Evolutionary conservation across 306 rosid genomes (phyloP).

Genomic region (Crotalaria pallida): DNA sequence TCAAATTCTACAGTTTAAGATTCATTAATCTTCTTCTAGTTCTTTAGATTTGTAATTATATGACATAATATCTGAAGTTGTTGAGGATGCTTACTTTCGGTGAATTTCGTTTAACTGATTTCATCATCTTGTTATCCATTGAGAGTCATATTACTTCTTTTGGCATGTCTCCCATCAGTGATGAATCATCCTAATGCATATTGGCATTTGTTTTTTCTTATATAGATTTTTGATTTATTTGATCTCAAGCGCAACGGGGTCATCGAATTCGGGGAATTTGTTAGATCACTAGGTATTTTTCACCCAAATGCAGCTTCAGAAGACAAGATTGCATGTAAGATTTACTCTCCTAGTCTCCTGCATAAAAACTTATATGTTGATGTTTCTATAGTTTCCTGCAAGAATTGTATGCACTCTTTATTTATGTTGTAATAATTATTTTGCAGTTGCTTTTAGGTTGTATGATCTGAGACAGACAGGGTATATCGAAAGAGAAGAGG

Average conservation of each 20-base stretch:
- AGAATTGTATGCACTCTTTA: not conserved
- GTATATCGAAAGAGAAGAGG: conserved; percentile 82
- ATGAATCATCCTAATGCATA: not conserved
- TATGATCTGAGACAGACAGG: conserved; percentile 84
- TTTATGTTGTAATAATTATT: conserved; percentile 9
- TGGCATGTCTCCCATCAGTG: not conserved
- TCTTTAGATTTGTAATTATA: not conserved
- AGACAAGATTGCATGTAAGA: conserved; percentile 70
- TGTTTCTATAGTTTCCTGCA: not conserved
- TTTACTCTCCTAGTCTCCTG: not conserved
- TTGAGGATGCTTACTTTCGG: conserved; percentile 8
- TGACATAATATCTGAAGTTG: not conserved
- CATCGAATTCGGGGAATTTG: conserved; percentile 85
- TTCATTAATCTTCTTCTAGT: not conserved
- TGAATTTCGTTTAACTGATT: not conserved
- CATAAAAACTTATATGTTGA: not conserved
- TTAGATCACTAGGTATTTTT: conserved; percentile 70
- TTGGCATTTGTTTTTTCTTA: conserved; percentile 7
- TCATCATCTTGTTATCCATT: not conserved
- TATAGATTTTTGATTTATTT: conserved; percentile 72
- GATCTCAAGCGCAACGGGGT: conserved; percentile 76
- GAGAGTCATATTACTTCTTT: not conserved
- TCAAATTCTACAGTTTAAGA: not conserved
- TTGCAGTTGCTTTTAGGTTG: conserved; percentile 85
- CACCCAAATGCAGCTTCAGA: conserved; percentile 69